Evolutionary conservation across 495 filamentous ascomycete genomes (phyloP), one percentile per base, ranked within the genome.

Genomic region (Letharia columbiana): DNA sequence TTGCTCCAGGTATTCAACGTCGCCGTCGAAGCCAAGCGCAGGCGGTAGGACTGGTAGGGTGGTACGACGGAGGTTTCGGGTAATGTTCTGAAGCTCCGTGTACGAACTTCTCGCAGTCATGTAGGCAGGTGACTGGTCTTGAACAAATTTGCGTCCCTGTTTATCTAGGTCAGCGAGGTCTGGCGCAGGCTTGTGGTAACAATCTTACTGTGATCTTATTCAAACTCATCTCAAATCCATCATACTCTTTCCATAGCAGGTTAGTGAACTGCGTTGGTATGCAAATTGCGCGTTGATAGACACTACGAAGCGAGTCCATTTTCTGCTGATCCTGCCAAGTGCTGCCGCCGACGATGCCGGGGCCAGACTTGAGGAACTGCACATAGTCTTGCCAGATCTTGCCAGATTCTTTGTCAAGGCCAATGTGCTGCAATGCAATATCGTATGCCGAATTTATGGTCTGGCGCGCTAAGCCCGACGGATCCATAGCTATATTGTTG

Each of bases 261-360:
- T 92, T 90, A 59, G 94, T 82, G 42, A 84, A 89, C 58, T 87
- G 81, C 17, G 88, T 93, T 7, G 94, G 94, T 62, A 96, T 84
- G 68, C 82, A 86, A 50, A 96, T 87, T 18, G 94, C 93, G 41
- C 86, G 86, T 70, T 96, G 93, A 73, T 96, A 98, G 5, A 90
- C 88, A 72, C 92, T 95, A 33, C 94, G 86, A 31, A 98, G 78
- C 67, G 86, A 75, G 69, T 98, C 94, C 91, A 96, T 95, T 81
- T 98, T 98, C 71, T 98, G 94, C 74, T 91, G 87, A 72, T 97
- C 94, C 73, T 98, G 91, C 94, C 94, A 98, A 23, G 84, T 86
- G 62, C 82, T 86, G 47, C 94, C 95, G 42, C 92, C 92, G 54
- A 91, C 80, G 50, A 81, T 84, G 15, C 95, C 95, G 12, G 95